phyloP scores from a whole-genome alignment of 1,284 basidiomycete species.

The Taiwanofungus camphoratus region DNA sequence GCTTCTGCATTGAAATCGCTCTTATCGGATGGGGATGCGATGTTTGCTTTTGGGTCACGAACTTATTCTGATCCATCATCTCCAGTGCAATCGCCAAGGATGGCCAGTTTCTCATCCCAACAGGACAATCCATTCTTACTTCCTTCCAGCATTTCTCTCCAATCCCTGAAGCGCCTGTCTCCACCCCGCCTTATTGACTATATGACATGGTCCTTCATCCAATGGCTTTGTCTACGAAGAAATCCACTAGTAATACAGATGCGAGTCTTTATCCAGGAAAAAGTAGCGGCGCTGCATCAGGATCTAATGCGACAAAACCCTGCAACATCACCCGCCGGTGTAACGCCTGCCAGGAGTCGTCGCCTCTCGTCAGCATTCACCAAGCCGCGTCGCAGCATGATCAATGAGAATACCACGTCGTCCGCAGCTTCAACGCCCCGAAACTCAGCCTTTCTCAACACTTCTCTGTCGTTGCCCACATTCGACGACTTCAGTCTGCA shows the following conservation, averaged over 20 bases:
- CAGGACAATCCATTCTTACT: conserved; percentile 24
- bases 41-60: conserved; percentile 40
- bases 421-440: conserved; percentile 42
- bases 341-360: conserved; percentile 29
- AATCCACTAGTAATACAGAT: conserved; percentile 63
- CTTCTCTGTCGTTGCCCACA: conserved; percentile 22
- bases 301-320: conserved; percentile 31
- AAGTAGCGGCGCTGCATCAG: conserved; percentile 44
- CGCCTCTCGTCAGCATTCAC: conserved; percentile 42
- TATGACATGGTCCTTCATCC: conserved; percentile 67
- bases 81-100: conserved; percentile 37
- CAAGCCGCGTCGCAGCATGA: conserved; percentile 39
- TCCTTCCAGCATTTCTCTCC: conserved; percentile 19
- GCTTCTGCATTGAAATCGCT: conserved; percentile 42
- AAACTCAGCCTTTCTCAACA: conserved; percentile 39
- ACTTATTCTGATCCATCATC: conserved; percentile 40
- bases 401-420: conserved; percentile 26
- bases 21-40: conserved; percentile 53
- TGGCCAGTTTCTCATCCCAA: conserved; percentile 22
- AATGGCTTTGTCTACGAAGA: conserved; percentile 59
- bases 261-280: conserved; percentile 58
- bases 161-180: conserved; percentile 20
- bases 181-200: conserved; percentile 65
- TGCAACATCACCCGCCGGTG: conserved; percentile 20
- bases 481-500: conserved; percentile 22